These are phyloP conservation scores for Mycena amicta DNA, from an alignment of 768 basidiomycete species.

Conservation along the genomic window DNA sequence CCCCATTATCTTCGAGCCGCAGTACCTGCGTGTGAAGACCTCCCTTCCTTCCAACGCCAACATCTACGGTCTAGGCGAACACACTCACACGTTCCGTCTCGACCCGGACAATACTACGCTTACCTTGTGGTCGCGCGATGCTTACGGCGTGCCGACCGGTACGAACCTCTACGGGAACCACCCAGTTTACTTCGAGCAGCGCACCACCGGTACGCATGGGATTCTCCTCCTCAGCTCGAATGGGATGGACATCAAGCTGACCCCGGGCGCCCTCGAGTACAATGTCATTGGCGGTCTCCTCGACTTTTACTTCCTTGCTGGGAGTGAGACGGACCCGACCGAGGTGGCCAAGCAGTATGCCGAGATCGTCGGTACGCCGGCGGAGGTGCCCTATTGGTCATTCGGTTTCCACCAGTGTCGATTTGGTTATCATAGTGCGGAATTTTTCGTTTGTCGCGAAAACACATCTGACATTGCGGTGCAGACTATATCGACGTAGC, in stretches of 20 bases:
- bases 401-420: constrained; percentile 76
- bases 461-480: background rate
- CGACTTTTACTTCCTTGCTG: constrained; percentile 79
- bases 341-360: constrained; percentile 71
- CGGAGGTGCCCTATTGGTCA: constrained; percentile 76
- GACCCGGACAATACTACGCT: constrained; percentile 47
- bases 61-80: constrained; percentile 80
- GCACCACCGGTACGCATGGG: constrained; percentile 65
- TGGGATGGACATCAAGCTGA: constrained; percentile 78
- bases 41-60: constrained; percentile 60
- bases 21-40: constrained; percentile 76
- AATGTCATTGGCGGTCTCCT: constrained; percentile 77
- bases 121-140: constrained; percentile 68
- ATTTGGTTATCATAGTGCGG: constrained; percentile 62
- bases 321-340: constrained; percentile 58
- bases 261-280: constrained; percentile 62
- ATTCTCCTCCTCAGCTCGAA: constrained; percentile 72
- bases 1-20: constrained; percentile 73
- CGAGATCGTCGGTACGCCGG: constrained; percentile 63
- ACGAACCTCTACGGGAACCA: constrained; percentile 76
- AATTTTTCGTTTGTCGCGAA: background rate
- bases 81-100: constrained; percentile 66
- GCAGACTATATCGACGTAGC: constrained; percentile 66
- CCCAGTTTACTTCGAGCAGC: constrained; percentile 73
- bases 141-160: constrained; percentile 56